Percentiles rank a stretch among this genome's conserved stretches.
Evolutionary conservation across 2,329 filamentous ascomycete species (phyloP).

Genomic region (Phialemonium atrogriseum): DNA sequence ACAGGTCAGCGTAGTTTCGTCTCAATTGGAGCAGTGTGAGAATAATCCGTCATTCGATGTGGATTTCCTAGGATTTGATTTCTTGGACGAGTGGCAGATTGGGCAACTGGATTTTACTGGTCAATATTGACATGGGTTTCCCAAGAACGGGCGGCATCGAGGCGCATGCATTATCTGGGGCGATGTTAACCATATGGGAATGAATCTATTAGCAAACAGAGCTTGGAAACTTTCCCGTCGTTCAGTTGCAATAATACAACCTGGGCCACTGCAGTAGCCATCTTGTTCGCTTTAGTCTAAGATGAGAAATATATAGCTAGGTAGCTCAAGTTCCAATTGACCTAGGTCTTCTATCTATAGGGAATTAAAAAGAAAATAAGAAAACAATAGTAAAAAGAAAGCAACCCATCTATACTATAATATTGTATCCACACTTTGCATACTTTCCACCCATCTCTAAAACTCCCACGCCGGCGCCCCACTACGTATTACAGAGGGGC

Average conservation of each 20-base stretch:
- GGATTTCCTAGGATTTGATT: conserved; percentile 16
- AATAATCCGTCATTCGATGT: conserved; percentile 12
- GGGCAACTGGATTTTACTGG: conserved; percentile 14
- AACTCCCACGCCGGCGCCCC: no score
- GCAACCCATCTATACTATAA: neutral
- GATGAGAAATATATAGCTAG: no score
- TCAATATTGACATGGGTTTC: conserved; percentile 10
- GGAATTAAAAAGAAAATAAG: no score
- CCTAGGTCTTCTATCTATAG: no score
- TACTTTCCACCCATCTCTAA: no score
- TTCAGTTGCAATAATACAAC: no score
- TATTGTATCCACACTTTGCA: no score
- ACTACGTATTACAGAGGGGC: no score
- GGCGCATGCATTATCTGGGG: conserved; percentile 8
- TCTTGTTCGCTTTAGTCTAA: no score
- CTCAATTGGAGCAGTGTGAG: conserved; percentile 12
- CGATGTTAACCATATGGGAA: conserved; percentile 6
- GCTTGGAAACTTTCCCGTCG: conserved; percentile 1
- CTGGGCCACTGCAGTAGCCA: no score
- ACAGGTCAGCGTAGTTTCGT: conserved; percentile 9
- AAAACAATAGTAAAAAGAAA: neutral
- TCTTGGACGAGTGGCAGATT: conserved; percentile 16
- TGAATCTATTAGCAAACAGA: conserved; percentile 8
- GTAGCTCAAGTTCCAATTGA: no score
- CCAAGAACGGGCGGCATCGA: conserved; percentile 9